Evolutionary conservation across 371 early-diverging fungal genomes (phyloP), one percentile per base, ranked within the genome.

Genomic region (Mucor plumbeus): DNA sequence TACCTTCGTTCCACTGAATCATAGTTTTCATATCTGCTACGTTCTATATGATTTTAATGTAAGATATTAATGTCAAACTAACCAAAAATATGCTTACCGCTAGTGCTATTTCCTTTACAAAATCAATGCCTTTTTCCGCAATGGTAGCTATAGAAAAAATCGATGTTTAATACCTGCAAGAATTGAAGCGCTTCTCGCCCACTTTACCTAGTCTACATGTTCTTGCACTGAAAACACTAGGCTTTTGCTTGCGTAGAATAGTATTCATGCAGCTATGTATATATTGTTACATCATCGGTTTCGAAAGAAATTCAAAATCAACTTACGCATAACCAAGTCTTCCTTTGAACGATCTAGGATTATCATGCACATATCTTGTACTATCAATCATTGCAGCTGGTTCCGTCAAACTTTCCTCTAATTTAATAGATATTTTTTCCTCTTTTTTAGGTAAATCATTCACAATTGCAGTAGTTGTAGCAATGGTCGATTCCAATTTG

Each of bases 1-100:
- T 61, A 70, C 80, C 76, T 76, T 83, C 79, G 61, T 83, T 84
- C 83, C 83, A 84, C 64, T 84, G 77, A 31, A 84, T 70, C 69
- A 84, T 64, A 1, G 66, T 71, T 31, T 68, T 72, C 17, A 82
- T 44, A 57, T 84, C 84, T 7, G 64, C 64, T 15, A 79, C 66
- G 64, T 84, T 84, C 77, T 80, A 67, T 35, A 47, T 38, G 41
- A 26, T 40, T 21, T 6, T n/a, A 40, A 35, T 41, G 21, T 7
- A 26, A 5, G 3, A 19, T 11, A 5, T 19, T 3, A 50, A 4
- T 10, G 9, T 5, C 8, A 21, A 11, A 19, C 26, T 26, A 26
- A 26, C 26, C 1, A 3, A 26, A 26, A 9, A 1, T 0, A 26
- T 50, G 21, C 50, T 0, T 14, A 75, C 82, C 71, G 71, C 48